Conservation (phyloP, 129 eudicot genomes). For the Sambucus nigra region DNA sequence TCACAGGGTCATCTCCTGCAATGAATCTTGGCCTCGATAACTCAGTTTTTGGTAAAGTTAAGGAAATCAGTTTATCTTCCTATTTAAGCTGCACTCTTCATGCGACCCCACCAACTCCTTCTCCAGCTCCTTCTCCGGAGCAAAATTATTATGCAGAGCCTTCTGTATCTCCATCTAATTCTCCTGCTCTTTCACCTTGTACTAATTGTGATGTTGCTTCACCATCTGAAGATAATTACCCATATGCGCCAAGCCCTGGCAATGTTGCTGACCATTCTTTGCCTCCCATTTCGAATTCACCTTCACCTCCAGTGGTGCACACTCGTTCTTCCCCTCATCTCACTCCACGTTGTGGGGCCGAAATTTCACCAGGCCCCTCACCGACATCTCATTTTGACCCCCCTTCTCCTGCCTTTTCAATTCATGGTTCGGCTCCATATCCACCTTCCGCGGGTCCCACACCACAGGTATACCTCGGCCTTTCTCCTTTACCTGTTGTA, state of each 20-base stretch:
- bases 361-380: conserved; percentile 28
- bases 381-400: conserved; percentile 21
- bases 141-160: conserved; percentile 24
- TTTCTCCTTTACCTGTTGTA: conserved; percentile 40
- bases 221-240: conserved; percentile 18
- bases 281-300: conserved; percentile 35
- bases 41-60: conserved; percentile 75
- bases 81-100: conserved; percentile 43
- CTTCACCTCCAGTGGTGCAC: conserved; percentile 27
- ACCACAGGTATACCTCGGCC: conserved; percentile 24
- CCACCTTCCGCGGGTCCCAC: conserved; percentile 25
- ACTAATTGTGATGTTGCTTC: conserved; percentile 19
- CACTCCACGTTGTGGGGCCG: conserved; percentile 30
- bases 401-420: conserved; percentile 16
- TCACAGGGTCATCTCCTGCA: conserved; percentile 42
- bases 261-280: conserved; percentile 17
- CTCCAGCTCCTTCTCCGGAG: conserved; percentile 49
- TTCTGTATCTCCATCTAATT: conserved; percentile 34
- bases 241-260: conserved; percentile 19
- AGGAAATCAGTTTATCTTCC: conserved; percentile 63
- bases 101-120: conserved; percentile 38
- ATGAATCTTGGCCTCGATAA: conserved; percentile 72
- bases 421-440: conserved; percentile 12
- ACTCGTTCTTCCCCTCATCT: conserved; percentile 13
- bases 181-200: conserved; percentile 28